Base-by-base conservation (phyloP, 805 yeast species). In the Ogataea salicorniae region DNA sequence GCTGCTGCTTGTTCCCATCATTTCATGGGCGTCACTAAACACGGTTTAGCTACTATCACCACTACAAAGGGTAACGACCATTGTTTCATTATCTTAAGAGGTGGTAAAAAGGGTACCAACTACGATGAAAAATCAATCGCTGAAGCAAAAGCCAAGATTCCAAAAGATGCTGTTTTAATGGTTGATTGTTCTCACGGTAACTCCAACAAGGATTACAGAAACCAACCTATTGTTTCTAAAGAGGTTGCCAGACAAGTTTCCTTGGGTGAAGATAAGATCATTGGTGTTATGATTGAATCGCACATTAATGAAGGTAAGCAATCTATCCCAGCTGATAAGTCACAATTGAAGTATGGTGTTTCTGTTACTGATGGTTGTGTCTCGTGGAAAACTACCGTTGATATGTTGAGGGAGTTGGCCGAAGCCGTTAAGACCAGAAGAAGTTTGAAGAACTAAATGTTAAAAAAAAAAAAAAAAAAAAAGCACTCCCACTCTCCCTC, bases 281-380 rank as follows among this genome's bases (percentile, higher is more conserved):
- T 95, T 67, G 99, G 99, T 57, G 80, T 94, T 48, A 94, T 94
- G 99, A 90, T 94, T 62, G 99, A 94, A 75, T 83, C 94, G 49
- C 87, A 92, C 65, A 79, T 94, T 57, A 78, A 76, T 51, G 97
- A 86, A 66, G 99, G 99, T 45, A 84, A 95, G 72, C 99, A 94
- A 74, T 83, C 86, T 61, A 90, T 90, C 50, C 91, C 92, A 48
- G 84, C 82, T 45, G 96, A 96, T 46, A 84, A 84, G 63, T 75
- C 75, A 46, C 79, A 75, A 18, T 79, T 92, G 69, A 80, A 85
- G 62, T 92, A 92, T 71, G 99, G 99, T 53, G 87, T 90, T 53
- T 87, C 96, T 31, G 90, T 92, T 60, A 92, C 99, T n/a, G 99
- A 92, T 69, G 96, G 97, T 33, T 92, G 99, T 76, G 90, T 92